These are phyloP conservation scores for Limnomonas spitsbergensis DNA, from an alignment of 139 green algal species.

Conservation along the genomic window DNA sequence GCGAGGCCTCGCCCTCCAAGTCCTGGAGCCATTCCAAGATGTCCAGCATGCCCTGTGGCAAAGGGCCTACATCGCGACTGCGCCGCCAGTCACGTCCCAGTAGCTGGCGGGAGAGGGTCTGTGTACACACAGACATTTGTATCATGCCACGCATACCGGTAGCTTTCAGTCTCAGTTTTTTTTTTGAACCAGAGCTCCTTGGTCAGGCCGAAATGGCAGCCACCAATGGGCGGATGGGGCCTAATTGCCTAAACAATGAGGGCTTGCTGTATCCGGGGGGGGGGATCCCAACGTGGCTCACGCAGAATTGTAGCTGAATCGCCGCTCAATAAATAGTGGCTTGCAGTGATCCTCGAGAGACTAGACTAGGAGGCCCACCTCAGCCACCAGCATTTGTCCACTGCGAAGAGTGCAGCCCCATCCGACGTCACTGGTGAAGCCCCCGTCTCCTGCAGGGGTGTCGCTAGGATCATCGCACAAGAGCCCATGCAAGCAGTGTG, in stretches of 20 bases:
- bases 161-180: too few relatives aligned
- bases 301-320: too few relatives aligned
- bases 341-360: too few relatives aligned
- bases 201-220: background rate
- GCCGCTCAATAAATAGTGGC: too few relatives aligned
- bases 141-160: too few relatives aligned
- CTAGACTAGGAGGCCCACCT: slow-evolving; percentile 52
- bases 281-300: too few relatives aligned
- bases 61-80: background rate
- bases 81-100: slow-evolving; percentile 12
- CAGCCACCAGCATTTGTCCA: slow-evolving; percentile 90
- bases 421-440: slow-evolving; percentile 72
- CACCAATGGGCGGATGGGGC: background rate
- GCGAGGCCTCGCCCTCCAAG: background rate
- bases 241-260: too few relatives aligned
- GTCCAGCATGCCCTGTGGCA: background rate
- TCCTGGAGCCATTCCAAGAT: slow-evolving; percentile 2
- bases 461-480: too few relatives aligned
- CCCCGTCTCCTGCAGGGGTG: slow-evolving; percentile 6
- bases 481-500: background rate
- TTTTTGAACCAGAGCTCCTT: background rate
- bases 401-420: slow-evolving; percentile 94
- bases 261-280: too few relatives aligned
- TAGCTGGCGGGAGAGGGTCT: slow-evolving; percentile 4
- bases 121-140: slow-evolving; percentile 2